phyloP scores from a whole-genome alignment of 2,329 filamentous ascomycete genomes.

The Chaetomiaceae sp. region DNA sequence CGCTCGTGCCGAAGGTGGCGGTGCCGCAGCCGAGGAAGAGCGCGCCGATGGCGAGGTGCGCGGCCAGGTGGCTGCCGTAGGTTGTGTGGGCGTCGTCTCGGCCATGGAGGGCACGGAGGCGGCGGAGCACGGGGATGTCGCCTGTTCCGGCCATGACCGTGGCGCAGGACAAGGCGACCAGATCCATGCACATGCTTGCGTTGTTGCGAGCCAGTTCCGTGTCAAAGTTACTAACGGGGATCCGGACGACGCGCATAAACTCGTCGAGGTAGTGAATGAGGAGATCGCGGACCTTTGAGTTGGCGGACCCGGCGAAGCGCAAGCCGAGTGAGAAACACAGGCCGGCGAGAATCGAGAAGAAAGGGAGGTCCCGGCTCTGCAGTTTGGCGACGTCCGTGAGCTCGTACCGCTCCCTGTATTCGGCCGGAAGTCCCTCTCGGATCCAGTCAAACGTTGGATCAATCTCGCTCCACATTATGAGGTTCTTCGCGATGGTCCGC shows the following conservation, averaged over 20 bases:
- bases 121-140: constrained; percentile 76
- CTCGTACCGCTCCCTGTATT: constrained; percentile 58
- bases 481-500: constrained; percentile 78
- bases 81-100: constrained; percentile 76
- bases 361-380: constrained; percentile 77
- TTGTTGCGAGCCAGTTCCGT: constrained; percentile 76
- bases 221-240: constrained; percentile 62
- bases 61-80: constrained; percentile 89
- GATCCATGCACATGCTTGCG: constrained; percentile 83
- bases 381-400: constrained; percentile 57
- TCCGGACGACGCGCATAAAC: constrained; percentile 69
- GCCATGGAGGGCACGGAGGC: constrained; percentile 81
- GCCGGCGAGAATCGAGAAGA: constrained; percentile 87
- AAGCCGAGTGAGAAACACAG: constrained; percentile 76
- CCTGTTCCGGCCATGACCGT: constrained; percentile 96
- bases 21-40: constrained; percentile 91
- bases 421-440: constrained; percentile 60
- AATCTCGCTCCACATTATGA: constrained; percentile 90
- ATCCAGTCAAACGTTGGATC: constrained; percentile 71
- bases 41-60: constrained; percentile 84
- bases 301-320: constrained; percentile 67
- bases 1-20: constrained; percentile 82
- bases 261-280: constrained; percentile 79
- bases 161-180: constrained; percentile 73
- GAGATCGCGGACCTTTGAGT: constrained; percentile 67